A percentile compares a stretch with the other conserved stretches of the same genome.
These are phyloP conservation scores for Exophiala spinifera DNA, from an alignment of 2,329 filamentous ascomycete genomes.

Conservation along the genomic window DNA sequence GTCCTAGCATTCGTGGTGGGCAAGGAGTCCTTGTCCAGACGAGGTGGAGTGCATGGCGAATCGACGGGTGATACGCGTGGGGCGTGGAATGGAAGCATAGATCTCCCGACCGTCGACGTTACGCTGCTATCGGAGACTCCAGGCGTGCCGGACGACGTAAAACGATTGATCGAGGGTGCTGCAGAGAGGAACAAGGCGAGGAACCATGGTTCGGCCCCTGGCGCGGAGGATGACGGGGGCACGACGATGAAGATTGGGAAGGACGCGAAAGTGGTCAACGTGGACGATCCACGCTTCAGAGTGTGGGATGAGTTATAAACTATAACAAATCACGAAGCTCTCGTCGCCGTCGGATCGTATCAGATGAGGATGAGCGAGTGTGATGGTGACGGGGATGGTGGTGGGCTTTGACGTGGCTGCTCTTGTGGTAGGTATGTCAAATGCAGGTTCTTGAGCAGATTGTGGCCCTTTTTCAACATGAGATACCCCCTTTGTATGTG, in stretches of 20 bases:
- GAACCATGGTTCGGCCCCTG: not conserved
- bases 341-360: no score
- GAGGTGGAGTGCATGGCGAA: slow-evolving; percentile 16
- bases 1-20: slow-evolving; percentile 12
- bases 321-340: not conserved
- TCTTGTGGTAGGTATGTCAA: no score
- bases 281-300: slow-evolving; percentile 16
- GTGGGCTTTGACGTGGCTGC: no score
- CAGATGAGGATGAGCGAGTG: no score
- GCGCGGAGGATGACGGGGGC: no score
- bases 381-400: no score
- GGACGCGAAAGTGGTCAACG: not conserved
- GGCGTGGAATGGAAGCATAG: slow-evolving; percentile 13
- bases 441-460: no score
- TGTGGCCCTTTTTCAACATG: no score
- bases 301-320: slow-evolving; percentile 11
- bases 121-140: not conserved
- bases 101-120: not conserved
- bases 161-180: slow-evolving; percentile 13
- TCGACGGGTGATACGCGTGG: slow-evolving; percentile 11
- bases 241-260: not conserved
- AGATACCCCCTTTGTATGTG: slow-evolving; percentile 3
- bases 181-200: slow-evolving; percentile 14
- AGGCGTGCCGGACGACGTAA: slow-evolving; percentile 17
- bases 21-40: slow-evolving; percentile 21